Evolutionary conservation across 345 rosid species (phyloP).

Genomic region (Syzygium aromaticum): DNA sequence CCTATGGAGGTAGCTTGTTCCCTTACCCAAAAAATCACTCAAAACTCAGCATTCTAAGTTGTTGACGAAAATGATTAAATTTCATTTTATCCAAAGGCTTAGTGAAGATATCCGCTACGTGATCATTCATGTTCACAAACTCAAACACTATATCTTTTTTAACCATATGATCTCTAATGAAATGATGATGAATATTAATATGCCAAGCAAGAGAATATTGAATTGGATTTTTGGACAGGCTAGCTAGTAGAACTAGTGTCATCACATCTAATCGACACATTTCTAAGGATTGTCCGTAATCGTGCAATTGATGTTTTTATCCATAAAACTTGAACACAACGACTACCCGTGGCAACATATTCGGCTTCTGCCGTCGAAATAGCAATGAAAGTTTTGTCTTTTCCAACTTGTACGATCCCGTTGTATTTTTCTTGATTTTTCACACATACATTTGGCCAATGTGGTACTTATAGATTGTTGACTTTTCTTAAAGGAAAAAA

Average conservation of each 20-base stretch:
- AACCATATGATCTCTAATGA: neutral
- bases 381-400: neutral
- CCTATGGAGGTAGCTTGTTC: neutral
- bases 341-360: rapidly evolving
- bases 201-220: rapidly evolving
- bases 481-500: neutral
- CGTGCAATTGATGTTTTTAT: neutral
- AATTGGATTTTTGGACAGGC: neutral
- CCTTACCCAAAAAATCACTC: neutral
- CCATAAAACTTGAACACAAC: neutral
- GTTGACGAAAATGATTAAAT: neutral
- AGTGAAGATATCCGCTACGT: neutral
- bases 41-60: neutral
- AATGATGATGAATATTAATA: neutral
- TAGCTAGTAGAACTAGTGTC: neutral
- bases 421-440: neutral
- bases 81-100: neutral
- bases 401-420: neutral
- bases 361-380: rapidly evolving
- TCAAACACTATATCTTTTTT: neutral
- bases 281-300: neutral
- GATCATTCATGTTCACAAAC: neutral
- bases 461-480: neutral
- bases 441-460: neutral
- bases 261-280: neutral